These are phyloP conservation scores for Carex littledalei DNA, from an alignment of 176 grass and related monocot species.

Conservation along the genomic window DNA sequence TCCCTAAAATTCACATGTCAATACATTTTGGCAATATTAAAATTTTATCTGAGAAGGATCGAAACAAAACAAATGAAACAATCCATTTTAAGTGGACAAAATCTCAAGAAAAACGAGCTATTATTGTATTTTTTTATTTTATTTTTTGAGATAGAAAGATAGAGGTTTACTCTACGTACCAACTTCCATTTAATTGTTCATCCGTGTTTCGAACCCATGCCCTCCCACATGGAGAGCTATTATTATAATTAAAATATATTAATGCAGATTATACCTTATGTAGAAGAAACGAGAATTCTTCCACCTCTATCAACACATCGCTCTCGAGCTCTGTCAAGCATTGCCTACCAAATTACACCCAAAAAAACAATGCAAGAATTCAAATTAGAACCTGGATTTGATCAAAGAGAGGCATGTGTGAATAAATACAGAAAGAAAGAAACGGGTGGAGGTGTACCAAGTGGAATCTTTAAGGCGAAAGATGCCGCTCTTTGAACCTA, in stretches of 20 bases:
- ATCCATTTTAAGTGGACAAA: not conserved
- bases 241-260: too few relatives aligned
- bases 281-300: constrained; percentile 23
- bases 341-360: not conserved
- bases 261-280: not conserved
- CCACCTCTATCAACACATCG: constrained; percentile 21
- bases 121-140: not conserved
- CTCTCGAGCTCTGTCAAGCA: constrained; percentile 24
- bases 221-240: too few relatives aligned
- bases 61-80: not conserved
- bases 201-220: too few relatives aligned
- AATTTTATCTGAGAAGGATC: not conserved
- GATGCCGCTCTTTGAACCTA: not conserved
- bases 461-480: constrained; percentile 6
- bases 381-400: not conserved
- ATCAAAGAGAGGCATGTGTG: not conserved
- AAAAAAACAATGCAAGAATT: not conserved
- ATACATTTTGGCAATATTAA: not conserved
- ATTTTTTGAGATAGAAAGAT: too few relatives aligned
- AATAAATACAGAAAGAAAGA: not conserved
- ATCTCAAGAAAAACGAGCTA: not conserved
- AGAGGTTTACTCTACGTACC: too few relatives aligned
- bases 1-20: not conserved
- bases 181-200: too few relatives aligned
- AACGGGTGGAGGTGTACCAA: not conserved